Evolutionary conservation across 495 filamentous ascomycete species (phyloP).

Genomic region (Xylaria curta): DNA sequence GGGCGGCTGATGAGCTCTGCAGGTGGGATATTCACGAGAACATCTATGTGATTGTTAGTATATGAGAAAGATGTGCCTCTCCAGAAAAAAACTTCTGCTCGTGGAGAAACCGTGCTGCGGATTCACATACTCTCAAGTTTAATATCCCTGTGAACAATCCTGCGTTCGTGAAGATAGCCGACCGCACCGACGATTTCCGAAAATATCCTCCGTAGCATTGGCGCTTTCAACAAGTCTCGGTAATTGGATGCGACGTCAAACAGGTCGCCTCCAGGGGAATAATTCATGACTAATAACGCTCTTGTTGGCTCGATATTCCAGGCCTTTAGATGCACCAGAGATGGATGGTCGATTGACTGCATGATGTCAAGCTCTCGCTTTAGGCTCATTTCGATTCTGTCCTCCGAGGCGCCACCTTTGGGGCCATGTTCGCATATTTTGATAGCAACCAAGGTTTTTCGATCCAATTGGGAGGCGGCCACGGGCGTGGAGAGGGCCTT

Average conservation of each 20-base stretch:
- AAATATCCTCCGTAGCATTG: constrained; percentile 83
- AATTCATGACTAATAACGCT: constrained; percentile 84
- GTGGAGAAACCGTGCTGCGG: background rate
- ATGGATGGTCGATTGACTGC: constrained; percentile 84
- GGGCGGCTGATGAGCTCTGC: constrained; percentile 49
- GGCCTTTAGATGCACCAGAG: constrained; percentile 85
- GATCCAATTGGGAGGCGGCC: constrained; percentile 48
- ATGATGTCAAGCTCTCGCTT: constrained; percentile 96
- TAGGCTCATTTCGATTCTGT: constrained; percentile 87
- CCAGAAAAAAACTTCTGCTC: background rate
- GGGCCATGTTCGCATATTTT: constrained; percentile 96
- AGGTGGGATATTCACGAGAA: constrained; percentile 82
- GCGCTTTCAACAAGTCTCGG: constrained; percentile 66
- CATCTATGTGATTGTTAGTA: constrained; percentile 63
- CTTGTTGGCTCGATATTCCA: constrained; percentile 82
- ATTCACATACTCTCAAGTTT: constrained; percentile 90
- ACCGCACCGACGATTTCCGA: constrained; percentile 86
- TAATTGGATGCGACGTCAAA: constrained; percentile 86
- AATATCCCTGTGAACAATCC: constrained; percentile 95
- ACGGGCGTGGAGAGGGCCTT: constrained; percentile 40
- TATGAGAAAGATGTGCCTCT: background rate
- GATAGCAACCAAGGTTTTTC: constrained; percentile 83
- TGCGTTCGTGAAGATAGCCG: constrained; percentile 79
- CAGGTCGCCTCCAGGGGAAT: constrained; percentile 91
- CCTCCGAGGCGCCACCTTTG: constrained; percentile 84